Evolutionary conservation across 257 asterid species (phyloP).

Genomic region (Paulownia fortunei): DNA sequence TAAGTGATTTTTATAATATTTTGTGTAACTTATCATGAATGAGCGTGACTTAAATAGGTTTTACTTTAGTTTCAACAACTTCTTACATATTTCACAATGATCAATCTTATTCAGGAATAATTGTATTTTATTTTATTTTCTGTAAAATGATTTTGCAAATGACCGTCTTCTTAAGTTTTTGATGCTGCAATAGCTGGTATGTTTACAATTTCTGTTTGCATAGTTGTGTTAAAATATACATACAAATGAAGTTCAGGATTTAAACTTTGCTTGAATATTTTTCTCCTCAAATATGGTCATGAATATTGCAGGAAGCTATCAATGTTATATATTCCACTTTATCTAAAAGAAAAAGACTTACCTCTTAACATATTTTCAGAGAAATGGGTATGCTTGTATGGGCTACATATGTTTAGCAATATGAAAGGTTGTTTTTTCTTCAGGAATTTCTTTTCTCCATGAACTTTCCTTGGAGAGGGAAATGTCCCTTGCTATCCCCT

Average conservation of each 20-base stretch:
- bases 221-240: no score
- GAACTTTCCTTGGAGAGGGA: background rate
- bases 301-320: no score
- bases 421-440: background rate
- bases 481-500: background rate
- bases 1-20: background rate
- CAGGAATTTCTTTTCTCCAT: background rate
- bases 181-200: background rate
- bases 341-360: no score
- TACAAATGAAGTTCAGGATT: no score
- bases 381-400: background rate
- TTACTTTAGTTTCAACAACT: background rate
- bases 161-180: background rate
- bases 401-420: background rate
- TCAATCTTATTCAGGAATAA: background rate
- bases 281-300: no score
- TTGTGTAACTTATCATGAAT: background rate
- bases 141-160: background rate
- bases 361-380: background rate
- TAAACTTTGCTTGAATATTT: no score
- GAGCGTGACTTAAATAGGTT: background rate
- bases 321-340: no score
- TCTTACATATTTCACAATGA: constrained; percentile 9
- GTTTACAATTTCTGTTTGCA: no score
- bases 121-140: background rate